phyloP scores from a whole-genome alignment of 2,329 filamentous ascomycete genomes.

The Lomentospora prolificans region DNA sequence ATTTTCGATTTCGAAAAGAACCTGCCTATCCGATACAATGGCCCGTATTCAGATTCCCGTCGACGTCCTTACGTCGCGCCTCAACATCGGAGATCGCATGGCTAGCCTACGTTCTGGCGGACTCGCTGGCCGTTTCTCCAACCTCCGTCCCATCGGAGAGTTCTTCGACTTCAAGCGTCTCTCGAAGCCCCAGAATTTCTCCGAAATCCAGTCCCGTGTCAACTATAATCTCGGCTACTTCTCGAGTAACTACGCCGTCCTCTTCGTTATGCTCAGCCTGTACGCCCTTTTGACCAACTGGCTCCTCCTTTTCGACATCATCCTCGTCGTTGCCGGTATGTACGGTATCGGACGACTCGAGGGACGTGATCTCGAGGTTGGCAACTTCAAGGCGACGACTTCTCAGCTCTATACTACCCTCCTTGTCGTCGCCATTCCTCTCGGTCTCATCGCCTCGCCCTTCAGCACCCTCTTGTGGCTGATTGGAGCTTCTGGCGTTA shows the following conservation, averaged over 20 bases:
- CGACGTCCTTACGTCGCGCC: conserved; percentile 79
- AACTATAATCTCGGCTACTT: conserved; percentile 98
- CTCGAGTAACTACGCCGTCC: conserved; percentile 93
- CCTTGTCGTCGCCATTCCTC: conserved; percentile 70
- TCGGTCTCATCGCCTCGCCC: conserved; percentile 77
- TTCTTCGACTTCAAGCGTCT: conserved; percentile 94
- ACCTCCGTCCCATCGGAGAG: conserved; percentile 81
- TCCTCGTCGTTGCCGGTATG: conserved; percentile 77
- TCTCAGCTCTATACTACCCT: conserved; percentile 92
- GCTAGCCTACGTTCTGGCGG: conserved; percentile 71
- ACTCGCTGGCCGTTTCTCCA: conserved; percentile 75
- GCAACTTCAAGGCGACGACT: conserved; percentile 69
- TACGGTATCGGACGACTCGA: conserved; percentile 86
- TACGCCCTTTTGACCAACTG: conserved; percentile 89
- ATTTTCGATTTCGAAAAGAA: neutral
- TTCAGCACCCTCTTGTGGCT: conserved; percentile 86
- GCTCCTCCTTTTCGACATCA: conserved; percentile 80
- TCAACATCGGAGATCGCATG: conserved; percentile 81
- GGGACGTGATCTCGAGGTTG: conserved; percentile 80
- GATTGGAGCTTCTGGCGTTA: conserved; percentile 88
- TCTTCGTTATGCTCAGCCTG: conserved; percentile 91
- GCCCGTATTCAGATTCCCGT: conserved; percentile 86
- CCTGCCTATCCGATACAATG: conserved; percentile 41
- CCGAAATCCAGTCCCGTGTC: conserved; percentile 80
- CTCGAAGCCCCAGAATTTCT: conserved; percentile 87